These are phyloP conservation scores for Fennellomyces sp. DNA, from an alignment of 371 early-diverging fungal genomes.

Conservation along the genomic window DNA sequence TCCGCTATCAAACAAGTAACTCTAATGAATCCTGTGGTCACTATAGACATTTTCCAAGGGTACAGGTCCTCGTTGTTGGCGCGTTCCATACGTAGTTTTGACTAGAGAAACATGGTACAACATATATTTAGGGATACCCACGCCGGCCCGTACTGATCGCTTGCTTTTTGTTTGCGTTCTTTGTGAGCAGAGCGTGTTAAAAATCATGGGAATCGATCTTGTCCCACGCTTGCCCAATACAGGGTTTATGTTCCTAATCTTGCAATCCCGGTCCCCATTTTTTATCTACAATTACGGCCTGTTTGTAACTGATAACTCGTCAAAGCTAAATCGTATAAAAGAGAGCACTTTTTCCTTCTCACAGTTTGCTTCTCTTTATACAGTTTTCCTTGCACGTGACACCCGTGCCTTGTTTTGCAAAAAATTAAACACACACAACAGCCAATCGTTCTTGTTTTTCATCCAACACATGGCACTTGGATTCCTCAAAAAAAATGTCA, in stretches of 20 bases:
- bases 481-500: constrained; percentile 3
- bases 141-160: too few species aligned
- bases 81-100: too few species aligned
- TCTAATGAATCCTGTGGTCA: too few species aligned
- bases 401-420: neutral
- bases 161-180: too few species aligned
- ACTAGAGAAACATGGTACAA: too few species aligned
- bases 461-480: constrained; percentile 10
- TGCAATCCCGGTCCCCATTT: neutral
- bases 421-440: neutral
- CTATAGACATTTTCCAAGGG: too few species aligned
- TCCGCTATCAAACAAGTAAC: constrained; percentile 6
- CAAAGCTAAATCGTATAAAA: constrained; percentile 1
- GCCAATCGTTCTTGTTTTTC: neutral
- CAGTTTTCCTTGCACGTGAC: neutral
- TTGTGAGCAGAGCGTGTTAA: too few species aligned
- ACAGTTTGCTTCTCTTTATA: neutral
- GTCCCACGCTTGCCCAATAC: constrained; percentile 1
- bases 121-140: too few species aligned
- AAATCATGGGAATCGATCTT: neutral
- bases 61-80: too few species aligned
- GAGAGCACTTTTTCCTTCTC: neutral
- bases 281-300: constrained; percentile 1
- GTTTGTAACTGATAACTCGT: neutral
- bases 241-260: neutral